Evolutionary conservation across 352 stramenopile species (phyloP).

Genomic region (Globisporangium paddicum): DNA sequence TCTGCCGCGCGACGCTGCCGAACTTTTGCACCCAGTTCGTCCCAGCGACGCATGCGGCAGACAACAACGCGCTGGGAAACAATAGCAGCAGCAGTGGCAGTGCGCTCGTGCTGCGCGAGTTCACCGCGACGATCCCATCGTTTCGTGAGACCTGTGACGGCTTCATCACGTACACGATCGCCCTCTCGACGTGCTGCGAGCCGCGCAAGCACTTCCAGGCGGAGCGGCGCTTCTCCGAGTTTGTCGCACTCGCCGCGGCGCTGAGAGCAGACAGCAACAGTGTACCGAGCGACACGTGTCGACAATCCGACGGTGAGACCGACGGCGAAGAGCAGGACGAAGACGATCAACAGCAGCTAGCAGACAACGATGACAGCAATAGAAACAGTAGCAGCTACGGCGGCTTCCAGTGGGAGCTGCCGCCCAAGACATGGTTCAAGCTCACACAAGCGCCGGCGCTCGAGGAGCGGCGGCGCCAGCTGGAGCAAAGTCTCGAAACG

Average conservation of each 20-base stretch:
- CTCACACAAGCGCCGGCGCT: constrained; percentile 53
- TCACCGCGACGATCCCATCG: constrained; percentile 45
- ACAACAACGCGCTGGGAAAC: background rate
- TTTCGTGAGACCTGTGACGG: constrained; percentile 67
- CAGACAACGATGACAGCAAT: background rate
- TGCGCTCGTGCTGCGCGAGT: constrained; percentile 24
- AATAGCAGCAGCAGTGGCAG: background rate
- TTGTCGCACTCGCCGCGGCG: constrained; percentile 46
- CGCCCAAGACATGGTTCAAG: constrained; percentile 77
- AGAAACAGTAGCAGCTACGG: constrained; percentile 1
- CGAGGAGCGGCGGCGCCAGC: constrained; percentile 54
- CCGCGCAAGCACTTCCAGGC: constrained; percentile 42
- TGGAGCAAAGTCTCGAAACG: constrained; percentile 47
- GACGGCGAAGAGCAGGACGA: background rate
- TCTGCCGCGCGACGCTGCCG: constrained; percentile 42
- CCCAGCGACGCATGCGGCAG: constrained; percentile 2
- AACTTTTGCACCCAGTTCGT: constrained; percentile 71
- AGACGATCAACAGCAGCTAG: background rate
- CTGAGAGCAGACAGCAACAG: constrained; percentile 21
- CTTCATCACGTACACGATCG: constrained; percentile 60
- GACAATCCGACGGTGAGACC: constrained; percentile 1
- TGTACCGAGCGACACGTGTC: background rate
- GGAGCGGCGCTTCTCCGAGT: constrained; percentile 77
- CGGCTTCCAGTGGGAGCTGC: constrained; percentile 54
- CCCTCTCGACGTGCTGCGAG: constrained; percentile 32